phyloP scores from a whole-genome alignment of 2,329 filamentous ascomycete species.

The Monosporascus sp. region DNA sequence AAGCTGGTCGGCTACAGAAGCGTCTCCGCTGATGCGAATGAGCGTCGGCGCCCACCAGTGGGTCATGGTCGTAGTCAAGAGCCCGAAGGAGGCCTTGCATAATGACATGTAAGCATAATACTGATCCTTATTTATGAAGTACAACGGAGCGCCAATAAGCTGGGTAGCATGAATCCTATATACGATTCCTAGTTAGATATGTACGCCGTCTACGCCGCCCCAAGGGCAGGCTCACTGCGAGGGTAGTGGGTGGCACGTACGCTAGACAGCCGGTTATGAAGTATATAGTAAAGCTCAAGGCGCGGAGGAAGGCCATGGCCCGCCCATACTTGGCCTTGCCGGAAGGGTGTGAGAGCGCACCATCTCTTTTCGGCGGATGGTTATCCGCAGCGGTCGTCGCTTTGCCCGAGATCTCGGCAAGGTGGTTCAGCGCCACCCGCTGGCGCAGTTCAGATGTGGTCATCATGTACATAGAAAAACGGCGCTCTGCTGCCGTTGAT shows the following conservation, averaged over 20 bases:
- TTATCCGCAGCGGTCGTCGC: slow-evolving; percentile 9
- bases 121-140: slow-evolving; percentile 67
- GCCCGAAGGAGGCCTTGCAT: slow-evolving; percentile 78
- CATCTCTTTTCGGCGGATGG: slow-evolving; percentile 14
- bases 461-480: slow-evolving; percentile 14
- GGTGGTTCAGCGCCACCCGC: slow-evolving; percentile 9
- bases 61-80: slow-evolving; percentile 73
- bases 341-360: slow-evolving; percentile 40
- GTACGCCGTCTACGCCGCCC: background rate
- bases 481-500: background rate
- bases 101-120: slow-evolving; percentile 85
- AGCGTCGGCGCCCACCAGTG: slow-evolving; percentile 83
- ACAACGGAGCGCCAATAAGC: slow-evolving; percentile 69
- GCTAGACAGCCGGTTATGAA: slow-evolving; percentile 43
- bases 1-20: slow-evolving; percentile 71
- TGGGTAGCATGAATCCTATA: slow-evolving; percentile 64
- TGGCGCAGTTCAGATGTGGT: slow-evolving; percentile 33
- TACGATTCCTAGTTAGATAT: slow-evolving; percentile 14
- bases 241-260: slow-evolving; percentile 32
- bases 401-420: background rate
- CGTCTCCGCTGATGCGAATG: slow-evolving; percentile 78
- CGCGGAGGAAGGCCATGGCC: slow-evolving; percentile 46
- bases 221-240: background rate
- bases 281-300: slow-evolving; percentile 46
- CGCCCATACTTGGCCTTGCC: slow-evolving; percentile 49